phyloP scores from a whole-genome alignment of 1,284 basidiomycete species.

The Neonothopanus nambi region DNA sequence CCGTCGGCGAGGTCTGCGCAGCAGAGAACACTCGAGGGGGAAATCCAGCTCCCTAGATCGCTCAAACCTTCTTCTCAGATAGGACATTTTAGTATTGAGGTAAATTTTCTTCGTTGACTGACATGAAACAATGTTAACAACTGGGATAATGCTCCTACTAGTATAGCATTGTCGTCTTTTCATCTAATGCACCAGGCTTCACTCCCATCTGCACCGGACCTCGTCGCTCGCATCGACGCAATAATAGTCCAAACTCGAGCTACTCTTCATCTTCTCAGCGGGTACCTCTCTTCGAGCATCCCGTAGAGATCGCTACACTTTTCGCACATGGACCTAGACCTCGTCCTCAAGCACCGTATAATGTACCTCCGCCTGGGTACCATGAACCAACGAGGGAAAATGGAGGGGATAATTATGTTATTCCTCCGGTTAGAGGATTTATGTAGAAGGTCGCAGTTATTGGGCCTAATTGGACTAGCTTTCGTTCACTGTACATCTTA shows the following conservation, averaged over 20 bases:
- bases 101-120: slow-evolving; percentile 17
- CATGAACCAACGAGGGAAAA: no score
- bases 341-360: no score
- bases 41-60: slow-evolving; percentile 35
- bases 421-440: no score
- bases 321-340: slow-evolving; percentile 32
- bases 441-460: no score
- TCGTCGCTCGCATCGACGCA: neutral
- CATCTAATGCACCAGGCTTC: slow-evolving; percentile 34
- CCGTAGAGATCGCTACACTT: slow-evolving; percentile 32
- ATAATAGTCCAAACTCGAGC: neutral
- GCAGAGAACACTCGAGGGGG: slow-evolving; percentile 29
- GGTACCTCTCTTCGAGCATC: slow-evolving; percentile 22
- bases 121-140: no score
- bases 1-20: no score
- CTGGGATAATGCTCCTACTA: slow-evolving; percentile 17
- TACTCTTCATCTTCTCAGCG: neutral
- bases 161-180: slow-evolving; percentile 37
- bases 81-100: slow-evolving; percentile 38
- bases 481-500: no score
- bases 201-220: slow-evolving; percentile 11
- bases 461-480: no score
- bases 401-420: no score
- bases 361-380: no score
- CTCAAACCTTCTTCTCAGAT: slow-evolving; percentile 37